These are phyloP conservation scores for Coniferiporia sulphurascens DNA, from an alignment of 1,284 basidiomycete species.

Conservation along the genomic window DNA sequence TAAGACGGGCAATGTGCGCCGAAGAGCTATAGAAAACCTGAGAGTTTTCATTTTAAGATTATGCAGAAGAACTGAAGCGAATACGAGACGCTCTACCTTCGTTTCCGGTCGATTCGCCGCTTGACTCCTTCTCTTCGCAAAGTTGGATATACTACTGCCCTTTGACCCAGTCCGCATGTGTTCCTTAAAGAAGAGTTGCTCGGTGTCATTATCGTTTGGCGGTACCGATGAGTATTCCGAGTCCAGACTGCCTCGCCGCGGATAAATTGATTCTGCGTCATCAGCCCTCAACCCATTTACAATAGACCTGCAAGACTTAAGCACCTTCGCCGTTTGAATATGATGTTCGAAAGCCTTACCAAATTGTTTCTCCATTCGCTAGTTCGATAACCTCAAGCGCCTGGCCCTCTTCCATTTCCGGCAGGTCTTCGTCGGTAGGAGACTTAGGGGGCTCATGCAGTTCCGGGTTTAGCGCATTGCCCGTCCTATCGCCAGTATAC, in stretches of 20 bases:
- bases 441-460: conserved; percentile 20
- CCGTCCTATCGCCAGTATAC: conserved; percentile 56
- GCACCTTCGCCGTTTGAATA: conserved; percentile 10
- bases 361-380: conserved; percentile 79
- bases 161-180: conserved; percentile 63
- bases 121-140: conserved; percentile 50
- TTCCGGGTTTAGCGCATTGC: conserved; percentile 26
- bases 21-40: conserved; percentile 78
- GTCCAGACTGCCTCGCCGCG: conserved; percentile 61
- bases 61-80: conserved; percentile 15
- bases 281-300: conserved; percentile 77
- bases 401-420: conserved; percentile 45
- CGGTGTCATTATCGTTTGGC: conserved; percentile 42
- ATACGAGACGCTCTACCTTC: conserved; percentile 46
- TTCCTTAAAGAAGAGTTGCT: conserved; percentile 71
- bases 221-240: conserved; percentile 67
- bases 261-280: conserved; percentile 64
- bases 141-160: conserved; percentile 53
- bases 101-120: conserved; percentile 66
- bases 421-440: conserved; percentile 23
- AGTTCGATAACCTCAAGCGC: conserved; percentile 75
- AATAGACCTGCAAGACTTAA: conserved; percentile 57
- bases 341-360: conserved; percentile 39
- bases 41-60: conserved; percentile 19
- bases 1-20: conserved; percentile 72